Base-by-base conservation (phyloP, 177 flowering plant species). In the Telopea speciosissima region DNA sequence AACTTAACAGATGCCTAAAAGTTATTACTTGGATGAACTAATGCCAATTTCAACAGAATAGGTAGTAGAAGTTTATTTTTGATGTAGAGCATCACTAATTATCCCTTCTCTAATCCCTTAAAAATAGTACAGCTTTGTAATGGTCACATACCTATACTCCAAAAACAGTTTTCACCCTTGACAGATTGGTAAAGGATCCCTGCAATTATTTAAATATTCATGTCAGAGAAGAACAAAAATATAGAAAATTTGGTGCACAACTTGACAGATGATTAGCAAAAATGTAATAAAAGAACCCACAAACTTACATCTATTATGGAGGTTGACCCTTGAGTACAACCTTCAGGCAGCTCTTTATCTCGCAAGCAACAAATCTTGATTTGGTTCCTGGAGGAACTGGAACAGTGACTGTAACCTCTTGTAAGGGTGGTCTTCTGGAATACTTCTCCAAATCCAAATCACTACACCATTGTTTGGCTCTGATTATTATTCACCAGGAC, bases 261-360 rank as follows among this genome's bases (percentile, higher is more conserved):
- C 0, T 36, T 8, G 7, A 8, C 40, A 8, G 40, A 36, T 36
- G 40, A 36, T 36, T 36, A 36, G 40, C 40, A 36, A 5, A 36
- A 36, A 36, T 36, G 6, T 8, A 36, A 36, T 4, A 28, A 36
- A 2, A 5, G 40, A 36, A 36, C 8, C 40, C 40, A 36, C 61
- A 62, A 11, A 76, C 86, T 78, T 78, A 91, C 97, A 69, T 90
- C 95, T 65, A 92, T 82, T 19, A 92, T 80, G 95, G 93, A 73
- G 90, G 90, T 69, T 90, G 89, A 10, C 92, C 94, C 84, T 89
- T 92, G 36, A 92, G 83, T 69, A 93, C 96, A 78, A 92, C 83
- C 79, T 88, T 92, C 62, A 92, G 73, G 74, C 72, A 89, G 45
- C 87, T 87, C 77, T 88, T 92, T 12, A 89, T 86, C 22, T 90